Conservation (phyloP, 148 eudicot genomes). For the Spergularia marina region DNA sequence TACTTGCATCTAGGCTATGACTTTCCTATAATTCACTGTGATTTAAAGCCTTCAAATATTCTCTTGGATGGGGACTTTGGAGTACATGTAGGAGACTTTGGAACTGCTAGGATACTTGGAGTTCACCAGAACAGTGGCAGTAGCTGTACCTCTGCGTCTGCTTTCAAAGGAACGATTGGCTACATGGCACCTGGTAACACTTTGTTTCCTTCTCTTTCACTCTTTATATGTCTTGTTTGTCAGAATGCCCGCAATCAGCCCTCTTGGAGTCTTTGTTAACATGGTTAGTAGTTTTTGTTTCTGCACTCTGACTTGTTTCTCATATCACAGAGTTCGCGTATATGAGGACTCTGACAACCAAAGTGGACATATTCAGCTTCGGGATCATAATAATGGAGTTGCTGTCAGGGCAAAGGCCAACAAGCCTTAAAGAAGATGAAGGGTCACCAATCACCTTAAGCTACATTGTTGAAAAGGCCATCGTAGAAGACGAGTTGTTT, state of each 20-base stretch:
- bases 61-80: slow-evolving; percentile 68
- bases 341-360: slow-evolving; percentile 77
- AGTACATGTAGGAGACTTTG: slow-evolving; percentile 89
- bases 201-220: not conserved
- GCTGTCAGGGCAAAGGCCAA: slow-evolving; percentile 67
- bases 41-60: slow-evolving; percentile 87
- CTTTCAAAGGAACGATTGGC: slow-evolving; percentile 86
- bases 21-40: slow-evolving; percentile 83
- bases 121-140: slow-evolving; percentile 45
- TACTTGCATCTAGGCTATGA: slow-evolving; percentile 83
- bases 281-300: too few species aligned
- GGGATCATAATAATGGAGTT: slow-evolving; percentile 78
- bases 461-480: slow-evolving; percentile 50
- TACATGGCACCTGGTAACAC: slow-evolving; percentile 90
- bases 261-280: too few species aligned
- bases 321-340: slow-evolving; percentile 61
- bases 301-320: too few species aligned
- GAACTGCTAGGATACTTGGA: slow-evolving; percentile 83
- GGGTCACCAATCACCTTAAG: slow-evolving; percentile 60
- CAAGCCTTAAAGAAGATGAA: slow-evolving; percentile 49
- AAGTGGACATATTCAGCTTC: slow-evolving; percentile 89
- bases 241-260: too few species aligned
- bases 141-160: slow-evolving; percentile 46
- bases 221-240: not conserved
- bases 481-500: slow-evolving; percentile 33